Base-by-base conservation (phyloP, 2,329 filamentous ascomycete species). In the Xylaria sp. region DNA sequence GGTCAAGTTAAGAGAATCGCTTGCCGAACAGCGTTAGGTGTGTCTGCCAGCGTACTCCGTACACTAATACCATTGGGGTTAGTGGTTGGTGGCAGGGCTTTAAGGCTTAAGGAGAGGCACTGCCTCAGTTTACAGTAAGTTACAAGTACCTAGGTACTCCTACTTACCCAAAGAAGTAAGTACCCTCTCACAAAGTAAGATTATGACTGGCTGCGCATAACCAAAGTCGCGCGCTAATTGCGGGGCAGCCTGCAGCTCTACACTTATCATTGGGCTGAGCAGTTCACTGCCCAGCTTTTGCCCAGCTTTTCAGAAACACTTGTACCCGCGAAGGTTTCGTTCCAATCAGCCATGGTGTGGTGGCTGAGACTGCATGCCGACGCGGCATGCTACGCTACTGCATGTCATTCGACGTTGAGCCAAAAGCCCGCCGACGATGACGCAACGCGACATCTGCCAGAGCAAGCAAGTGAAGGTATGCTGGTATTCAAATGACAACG, bases 11-110 rank as follows among this genome's bases (percentile, higher is more conserved):
- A 48, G 46, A 46, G 28, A 15, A 4, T 20, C 28, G 28, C 5
- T 52, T 63, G 55, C 60, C 46, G 54, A 63, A 37, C 32, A 46
- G 60, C 66, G 48, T 68, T 56, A 55, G 60, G 63, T n/a, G 12
- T 41, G 39, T 12, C 34, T 37, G 10, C 34, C 34, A 37, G 10
- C 10, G 34, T 37, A 37, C 34, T 28, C 28, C 28, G 28, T 28
- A 28, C 34, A 41, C 39, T 41, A 41, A 5, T 18, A 13, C 15
- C 2, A 18, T 41, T 41, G 8, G 39, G 18, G 46, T 20, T 20
- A n/a, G 46, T 6, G 34, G 34, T 9, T 46, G 10, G 51, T 28
- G 7, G 51, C 28, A 32, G 51, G 25, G 25, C 5, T 12, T 54
- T 15, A n/a, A 23, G 25, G 37, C 52, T 8, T 39, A 20, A 4